These are phyloP conservation scores for Orbilia blumenaviensis DNA, from an alignment of 2,329 filamentous ascomycete genomes.

Conservation along the genomic window DNA sequence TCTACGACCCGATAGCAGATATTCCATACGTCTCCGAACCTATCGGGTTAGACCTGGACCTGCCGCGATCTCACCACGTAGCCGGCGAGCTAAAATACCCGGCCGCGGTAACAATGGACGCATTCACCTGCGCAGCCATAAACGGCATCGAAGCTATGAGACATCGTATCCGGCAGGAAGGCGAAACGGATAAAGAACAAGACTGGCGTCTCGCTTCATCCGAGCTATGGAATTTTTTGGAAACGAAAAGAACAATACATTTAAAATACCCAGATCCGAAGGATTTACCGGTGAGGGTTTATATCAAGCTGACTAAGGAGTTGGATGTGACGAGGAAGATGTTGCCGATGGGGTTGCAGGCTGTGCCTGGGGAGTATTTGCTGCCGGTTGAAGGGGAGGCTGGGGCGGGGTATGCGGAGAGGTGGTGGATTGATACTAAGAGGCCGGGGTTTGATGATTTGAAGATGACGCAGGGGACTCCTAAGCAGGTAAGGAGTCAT, in stretches of 20 bases:
- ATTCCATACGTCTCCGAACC: conserved; percentile 18
- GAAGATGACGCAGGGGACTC: background rate
- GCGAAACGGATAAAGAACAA: background rate
- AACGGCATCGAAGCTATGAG: conserved; percentile 14
- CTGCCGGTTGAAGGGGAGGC: background rate
- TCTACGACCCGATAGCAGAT: conserved; percentile 20
- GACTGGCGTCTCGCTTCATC: background rate
- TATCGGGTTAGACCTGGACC: background rate
- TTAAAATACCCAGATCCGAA: background rate
- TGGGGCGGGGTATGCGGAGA: background rate
- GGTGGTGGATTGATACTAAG: background rate
- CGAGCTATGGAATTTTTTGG: background rate
- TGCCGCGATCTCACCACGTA: background rate
- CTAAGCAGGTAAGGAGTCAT: no score
- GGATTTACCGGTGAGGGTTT: background rate
- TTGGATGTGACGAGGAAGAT: background rate
- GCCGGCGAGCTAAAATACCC: background rate
- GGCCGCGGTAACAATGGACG: background rate
- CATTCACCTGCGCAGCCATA: background rate
- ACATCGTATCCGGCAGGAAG: background rate
- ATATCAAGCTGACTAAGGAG: background rate
- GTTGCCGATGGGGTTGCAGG: background rate
- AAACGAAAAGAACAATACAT: background rate
- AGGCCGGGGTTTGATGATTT: background rate
- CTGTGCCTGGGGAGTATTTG: background rate